phyloP scores from a whole-genome alignment of 805 yeast genomes.

The Myxozyma udenii region DNA sequence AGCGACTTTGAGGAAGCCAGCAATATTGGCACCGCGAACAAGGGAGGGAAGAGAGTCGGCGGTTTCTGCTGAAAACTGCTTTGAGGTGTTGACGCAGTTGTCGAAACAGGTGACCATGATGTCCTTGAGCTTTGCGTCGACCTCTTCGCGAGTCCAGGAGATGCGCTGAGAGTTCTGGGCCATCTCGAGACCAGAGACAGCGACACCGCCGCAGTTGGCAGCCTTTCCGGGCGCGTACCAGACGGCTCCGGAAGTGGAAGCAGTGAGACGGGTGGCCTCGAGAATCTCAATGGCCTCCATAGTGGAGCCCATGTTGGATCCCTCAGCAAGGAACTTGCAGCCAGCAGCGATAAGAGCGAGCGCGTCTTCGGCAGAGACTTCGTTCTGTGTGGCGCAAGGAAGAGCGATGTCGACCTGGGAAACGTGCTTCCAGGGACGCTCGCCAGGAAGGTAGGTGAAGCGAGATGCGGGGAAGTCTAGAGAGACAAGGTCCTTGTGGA shows the following conservation, averaged over 20 bases:
- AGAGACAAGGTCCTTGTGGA: conserved; percentile 51
- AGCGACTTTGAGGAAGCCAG: conserved; percentile 98
- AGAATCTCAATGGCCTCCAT: conserved; percentile 94
- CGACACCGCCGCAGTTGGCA: conserved; percentile 99
- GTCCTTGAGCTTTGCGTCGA: conserved; percentile 82
- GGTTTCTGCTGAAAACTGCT: conserved; percentile 59
- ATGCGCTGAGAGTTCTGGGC: conserved; percentile 97
- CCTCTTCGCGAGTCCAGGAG: conserved; percentile 88
- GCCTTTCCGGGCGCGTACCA: conserved; percentile 99
- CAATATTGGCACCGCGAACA: conserved; percentile 98
- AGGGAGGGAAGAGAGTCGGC: conserved; percentile 79
- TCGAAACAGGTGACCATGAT: conserved; percentile 92
- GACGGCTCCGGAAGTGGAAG: conserved; percentile 45
- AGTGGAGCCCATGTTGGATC: conserved; percentile 99
- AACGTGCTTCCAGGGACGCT: conserved; percentile 92
- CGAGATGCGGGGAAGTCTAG: conserved; percentile 35
- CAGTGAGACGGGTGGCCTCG: conserved; percentile 51
- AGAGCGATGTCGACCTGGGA: conserved; percentile 92
- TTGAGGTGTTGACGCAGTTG: conserved; percentile 86
- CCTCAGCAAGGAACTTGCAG: conserved; percentile 92
- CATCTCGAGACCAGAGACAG: conserved; percentile 98
- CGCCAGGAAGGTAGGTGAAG: conserved; percentile 83
- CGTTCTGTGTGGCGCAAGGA: conserved; percentile 98
- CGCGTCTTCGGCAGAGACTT: conserved; percentile 95
- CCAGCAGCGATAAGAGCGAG: conserved; percentile 90